phyloP scores from a whole-genome alignment of 257 asterid genomes.

The Solanum sparsipilum region DNA sequence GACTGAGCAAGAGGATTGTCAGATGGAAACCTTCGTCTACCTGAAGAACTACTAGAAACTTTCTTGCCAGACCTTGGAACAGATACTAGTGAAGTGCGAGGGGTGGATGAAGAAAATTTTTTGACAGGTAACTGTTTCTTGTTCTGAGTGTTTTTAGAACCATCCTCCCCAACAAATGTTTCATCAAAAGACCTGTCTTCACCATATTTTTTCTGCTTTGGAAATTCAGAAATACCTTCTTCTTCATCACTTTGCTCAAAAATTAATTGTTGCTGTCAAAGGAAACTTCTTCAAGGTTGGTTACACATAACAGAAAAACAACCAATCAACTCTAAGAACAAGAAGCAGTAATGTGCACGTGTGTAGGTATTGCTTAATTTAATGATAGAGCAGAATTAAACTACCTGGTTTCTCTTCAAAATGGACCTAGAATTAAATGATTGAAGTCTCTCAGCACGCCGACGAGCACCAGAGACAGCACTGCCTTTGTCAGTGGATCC shows the following conservation, averaged over 20 bases:
- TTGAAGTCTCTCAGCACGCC: constrained; percentile 70
- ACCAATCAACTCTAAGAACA: constrained; percentile 12
- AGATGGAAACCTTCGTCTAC: constrained; percentile 53
- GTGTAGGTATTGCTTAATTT: not conserved
- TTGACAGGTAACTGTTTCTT: constrained; percentile 46
- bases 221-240: constrained; percentile 33
- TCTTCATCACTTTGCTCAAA: constrained; percentile 58
- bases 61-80: constrained; percentile 43
- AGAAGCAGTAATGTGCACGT: not conserved
- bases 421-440: constrained; percentile 54
- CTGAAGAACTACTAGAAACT: constrained; percentile 33
- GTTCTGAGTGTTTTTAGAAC: constrained; percentile 26
- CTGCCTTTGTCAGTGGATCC: constrained; percentile 37
- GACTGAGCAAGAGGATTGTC: constrained; percentile 88
- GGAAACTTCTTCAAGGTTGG: constrained; percentile 44
- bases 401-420: constrained; percentile 65
- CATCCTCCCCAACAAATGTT: constrained; percentile 31
- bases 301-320: constrained; percentile 18
- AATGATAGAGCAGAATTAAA: constrained; percentile 11
- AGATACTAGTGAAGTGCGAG: constrained; percentile 45
- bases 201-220: constrained; percentile 23
- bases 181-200: constrained; percentile 36
- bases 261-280: constrained; percentile 63
- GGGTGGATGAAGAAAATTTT: constrained; percentile 38
- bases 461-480: constrained; percentile 29